These are phyloP conservation scores for Arthrobotrys conoides DNA, from an alignment of 2,329 filamentous ascomycete genomes.

Conservation along the genomic window DNA sequence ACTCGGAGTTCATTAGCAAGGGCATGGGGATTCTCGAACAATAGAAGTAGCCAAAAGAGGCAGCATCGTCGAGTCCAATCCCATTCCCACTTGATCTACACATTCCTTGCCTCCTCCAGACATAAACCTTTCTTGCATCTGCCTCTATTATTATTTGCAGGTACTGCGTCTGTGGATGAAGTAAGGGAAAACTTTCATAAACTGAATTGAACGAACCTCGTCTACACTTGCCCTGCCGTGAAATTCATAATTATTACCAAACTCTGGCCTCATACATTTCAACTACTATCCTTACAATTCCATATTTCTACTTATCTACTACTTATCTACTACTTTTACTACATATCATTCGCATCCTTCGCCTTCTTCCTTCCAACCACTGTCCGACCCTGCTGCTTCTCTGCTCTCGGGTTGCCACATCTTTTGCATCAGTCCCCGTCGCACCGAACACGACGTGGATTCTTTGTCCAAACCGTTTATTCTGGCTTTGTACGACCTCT, in stretches of 20 bases:
- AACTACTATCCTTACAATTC: slow-evolving; percentile 20
- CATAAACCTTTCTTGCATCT: slow-evolving; percentile 50
- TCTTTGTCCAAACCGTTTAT: slow-evolving; percentile 58
- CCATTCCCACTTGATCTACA: slow-evolving; percentile 58
- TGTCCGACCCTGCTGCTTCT: slow-evolving; percentile 49
- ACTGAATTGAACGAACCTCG: slow-evolving; percentile 50
- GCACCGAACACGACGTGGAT: slow-evolving; percentile 51
- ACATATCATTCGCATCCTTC: slow-evolving; percentile 17
- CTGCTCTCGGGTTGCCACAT: slow-evolving; percentile 54
- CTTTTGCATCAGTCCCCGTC: slow-evolving; percentile 50
- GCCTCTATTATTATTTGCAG: slow-evolving; percentile 45
- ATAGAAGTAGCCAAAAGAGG: slow-evolving; percentile 50
- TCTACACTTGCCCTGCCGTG: slow-evolving; percentile 54
- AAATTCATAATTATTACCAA: slow-evolving; percentile 25
- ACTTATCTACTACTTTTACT: too few species aligned
- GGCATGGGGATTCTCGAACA: slow-evolving; percentile 55
- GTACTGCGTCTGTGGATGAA: slow-evolving; percentile 43
- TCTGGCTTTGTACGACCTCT: slow-evolving; percentile 53
- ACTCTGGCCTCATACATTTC: slow-evolving; percentile 33
- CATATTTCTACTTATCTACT: slow-evolving; percentile 20
- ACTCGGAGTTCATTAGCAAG: slow-evolving; percentile 36
- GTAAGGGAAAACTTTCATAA: slow-evolving; percentile 54
- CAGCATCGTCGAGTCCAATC: slow-evolving; percentile 55
- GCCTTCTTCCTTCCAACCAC: slow-evolving; percentile 20
- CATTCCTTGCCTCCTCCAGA: slow-evolving; percentile 59